Percentiles rank a stretch among this genome's conserved stretches.
Conservation (phyloP, 2,329 filamentous ascomycete species). For the Nemania abortiva region DNA sequence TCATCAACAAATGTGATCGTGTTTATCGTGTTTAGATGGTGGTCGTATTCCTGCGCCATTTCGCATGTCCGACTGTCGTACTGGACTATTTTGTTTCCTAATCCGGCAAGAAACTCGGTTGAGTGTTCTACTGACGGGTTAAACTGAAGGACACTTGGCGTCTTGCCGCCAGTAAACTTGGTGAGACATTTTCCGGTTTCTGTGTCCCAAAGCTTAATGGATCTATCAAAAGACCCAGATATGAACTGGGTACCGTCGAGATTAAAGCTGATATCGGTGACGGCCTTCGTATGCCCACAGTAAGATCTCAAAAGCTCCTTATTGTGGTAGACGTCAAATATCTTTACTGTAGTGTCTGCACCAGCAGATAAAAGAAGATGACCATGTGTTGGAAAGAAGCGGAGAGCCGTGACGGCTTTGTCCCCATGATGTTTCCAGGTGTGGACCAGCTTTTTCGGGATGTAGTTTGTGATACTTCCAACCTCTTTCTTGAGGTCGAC, state of each 20-base stretch:
- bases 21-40: slow-evolving; percentile 97
- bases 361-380: slow-evolving; percentile 91
- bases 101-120: slow-evolving; percentile 93
- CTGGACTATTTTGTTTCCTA: slow-evolving; percentile 99
- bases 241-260: slow-evolving; percentile 85
- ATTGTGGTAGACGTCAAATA: slow-evolving; percentile 94
- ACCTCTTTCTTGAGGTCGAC: slow-evolving; percentile 85
- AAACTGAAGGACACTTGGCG: slow-evolving; percentile 93
- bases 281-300: slow-evolving; percentile 87
- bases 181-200: slow-evolving; percentile 90
- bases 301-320: slow-evolving; percentile 92
- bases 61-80: slow-evolving; percentile 87
- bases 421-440: slow-evolving; percentile 85
- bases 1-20: slow-evolving; percentile 97
- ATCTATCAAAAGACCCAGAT: slow-evolving; percentile 90
- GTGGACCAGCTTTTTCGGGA: slow-evolving; percentile 93
- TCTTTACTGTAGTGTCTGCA: slow-evolving; percentile 89
- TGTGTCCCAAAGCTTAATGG: slow-evolving; percentile 98
- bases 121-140: slow-evolving; percentile 82
- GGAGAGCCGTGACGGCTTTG: slow-evolving; percentile 87
- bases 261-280: slow-evolving; percentile 92
- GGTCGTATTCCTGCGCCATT: slow-evolving; percentile 96
- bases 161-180: slow-evolving; percentile 93
- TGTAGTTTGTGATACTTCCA: slow-evolving; percentile 86
- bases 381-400: slow-evolving; percentile 89